Percentiles rank a stretch among this genome's conserved stretches.
Conservation (phyloP, 2,329 filamentous ascomycete species). For the Leptographium procerum region DNA sequence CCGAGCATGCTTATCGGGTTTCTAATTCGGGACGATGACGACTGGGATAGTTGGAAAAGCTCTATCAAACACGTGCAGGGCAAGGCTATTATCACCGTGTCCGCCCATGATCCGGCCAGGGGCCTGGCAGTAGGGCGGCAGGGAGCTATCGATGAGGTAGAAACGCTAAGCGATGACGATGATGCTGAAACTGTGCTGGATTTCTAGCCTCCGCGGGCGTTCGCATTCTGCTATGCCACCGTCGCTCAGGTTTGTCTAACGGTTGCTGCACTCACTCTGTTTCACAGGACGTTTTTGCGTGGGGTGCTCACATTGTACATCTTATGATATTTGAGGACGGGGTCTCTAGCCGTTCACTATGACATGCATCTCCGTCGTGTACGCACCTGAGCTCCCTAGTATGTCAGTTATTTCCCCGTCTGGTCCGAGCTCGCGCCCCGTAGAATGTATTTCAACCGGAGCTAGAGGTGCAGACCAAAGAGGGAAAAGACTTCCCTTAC, state of each 20-base stretch:
- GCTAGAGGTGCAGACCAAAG: too few species aligned
- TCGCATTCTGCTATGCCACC: not conserved
- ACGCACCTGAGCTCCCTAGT: not conserved
- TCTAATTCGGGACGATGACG: constrained; percentile 67
- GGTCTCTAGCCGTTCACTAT: not conserved
- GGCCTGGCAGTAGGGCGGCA: constrained; percentile 47
- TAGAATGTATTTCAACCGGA: not conserved
- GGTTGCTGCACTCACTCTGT: not conserved
- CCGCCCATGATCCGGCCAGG: constrained; percentile 54
- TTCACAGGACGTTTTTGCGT: not conserved
- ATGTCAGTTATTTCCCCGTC: not conserved
- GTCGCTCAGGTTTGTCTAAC: not conserved
- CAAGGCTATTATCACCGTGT: constrained; percentile 77
- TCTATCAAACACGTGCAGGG: constrained; percentile 65
- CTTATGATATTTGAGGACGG: not conserved
- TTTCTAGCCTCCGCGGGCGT: constrained; percentile 2
- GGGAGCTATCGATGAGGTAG: constrained; percentile 78
- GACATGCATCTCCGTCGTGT: not conserved
- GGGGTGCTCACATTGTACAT: not conserved
- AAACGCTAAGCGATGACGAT: constrained; percentile 69
- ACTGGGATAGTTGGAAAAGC: constrained; percentile 75
- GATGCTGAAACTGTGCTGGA: constrained; percentile 29
- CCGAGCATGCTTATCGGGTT: constrained; percentile 97
- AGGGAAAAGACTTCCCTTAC: too few species aligned
- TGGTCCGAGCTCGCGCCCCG: not conserved